Conservation (phyloP, 805 yeast species). For the Ogataea dorogensis region DNA sequence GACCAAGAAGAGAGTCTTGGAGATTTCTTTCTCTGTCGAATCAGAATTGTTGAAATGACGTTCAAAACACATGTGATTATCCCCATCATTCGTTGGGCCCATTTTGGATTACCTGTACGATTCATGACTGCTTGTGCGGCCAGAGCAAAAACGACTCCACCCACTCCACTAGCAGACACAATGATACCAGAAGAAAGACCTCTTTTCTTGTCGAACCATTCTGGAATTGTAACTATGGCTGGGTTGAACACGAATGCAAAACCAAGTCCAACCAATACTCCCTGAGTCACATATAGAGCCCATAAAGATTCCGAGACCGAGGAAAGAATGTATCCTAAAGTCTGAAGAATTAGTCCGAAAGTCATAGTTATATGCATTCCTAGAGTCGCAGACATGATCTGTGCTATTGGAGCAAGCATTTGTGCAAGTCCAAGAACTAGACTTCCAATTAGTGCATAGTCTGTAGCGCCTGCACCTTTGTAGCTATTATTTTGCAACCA, state of each 20-base stretch:
- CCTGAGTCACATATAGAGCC: constrained; percentile 55
- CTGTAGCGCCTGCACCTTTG: constrained; percentile 51
- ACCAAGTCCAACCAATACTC: constrained; percentile 51
- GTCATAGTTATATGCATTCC: constrained; percentile 25
- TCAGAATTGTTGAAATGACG: constrained; percentile 40
- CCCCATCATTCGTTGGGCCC: constrained; percentile 46
- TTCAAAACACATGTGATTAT: constrained; percentile 38
- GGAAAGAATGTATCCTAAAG: constrained; percentile 48
- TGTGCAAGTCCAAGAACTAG: constrained; percentile 26
- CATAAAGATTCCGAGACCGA: constrained; percentile 47
- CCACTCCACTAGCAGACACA: constrained; percentile 43
- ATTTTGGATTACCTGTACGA: constrained; percentile 40
- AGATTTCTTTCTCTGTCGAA: constrained; percentile 41
- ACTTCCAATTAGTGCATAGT: constrained; percentile 65
- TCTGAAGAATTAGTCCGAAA: constrained; percentile 44
- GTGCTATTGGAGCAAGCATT: constrained; percentile 24
- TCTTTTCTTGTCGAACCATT: constrained; percentile 55
- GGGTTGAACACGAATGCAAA: constrained; percentile 51
- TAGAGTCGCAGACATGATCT: constrained; percentile 21
- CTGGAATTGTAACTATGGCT: constrained; percentile 47
- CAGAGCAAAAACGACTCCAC: constrained; percentile 41
- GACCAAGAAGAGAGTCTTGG: constrained; percentile 16
- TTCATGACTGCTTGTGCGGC: constrained; percentile 38
- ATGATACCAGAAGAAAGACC: constrained; percentile 43
- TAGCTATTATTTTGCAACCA: constrained; percentile 49